These are phyloP conservation scores for Lolium perenne DNA, from an alignment of 176 grass and related monocot species.

Conservation along the genomic window DNA sequence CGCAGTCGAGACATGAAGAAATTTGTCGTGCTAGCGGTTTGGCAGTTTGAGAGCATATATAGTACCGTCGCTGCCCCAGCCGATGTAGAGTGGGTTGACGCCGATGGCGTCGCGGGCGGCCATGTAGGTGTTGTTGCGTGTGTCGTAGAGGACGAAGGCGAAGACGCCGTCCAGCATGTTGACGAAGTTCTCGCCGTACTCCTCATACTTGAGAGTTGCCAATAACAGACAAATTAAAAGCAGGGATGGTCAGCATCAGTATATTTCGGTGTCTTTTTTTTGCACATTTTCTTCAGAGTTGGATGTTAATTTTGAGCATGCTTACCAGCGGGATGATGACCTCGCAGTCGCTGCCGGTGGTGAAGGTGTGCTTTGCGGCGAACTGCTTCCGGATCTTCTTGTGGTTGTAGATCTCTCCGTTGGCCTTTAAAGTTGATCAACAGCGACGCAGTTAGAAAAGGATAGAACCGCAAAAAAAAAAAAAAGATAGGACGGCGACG, in stretches of 20 bases:
- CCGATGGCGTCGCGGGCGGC: conserved; percentile 92
- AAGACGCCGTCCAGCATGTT: conserved; percentile 97
- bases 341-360: conserved; percentile 95
- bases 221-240: background rate
- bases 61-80: conserved; percentile 88
- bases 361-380: conserved; percentile 66
- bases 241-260: conserved; percentile 3
- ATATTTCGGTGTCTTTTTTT: background rate
- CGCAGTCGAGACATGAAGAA: background rate
- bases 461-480: background rate
- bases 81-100: conserved; percentile 95
- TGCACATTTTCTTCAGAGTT: background rate
- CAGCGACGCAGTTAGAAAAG: background rate
- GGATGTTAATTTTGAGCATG: background rate
- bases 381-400: conserved; percentile 77
- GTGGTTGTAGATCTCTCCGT: conserved; percentile 84
- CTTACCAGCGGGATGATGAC: conserved; percentile 94
- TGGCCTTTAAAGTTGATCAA: background rate
- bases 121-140: conserved; percentile 71
- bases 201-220: conserved; percentile 69
- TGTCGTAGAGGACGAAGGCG: conserved; percentile 89
- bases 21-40: background rate
- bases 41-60: background rate
- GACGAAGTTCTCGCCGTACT: conserved; percentile 87
- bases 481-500: too few species aligned